Evolutionary conservation across 1,139 yeast genomes (phyloP), one percentile per base, ranked within the genome.

Genomic region (Protomyces lactucae-debilis): DNA sequence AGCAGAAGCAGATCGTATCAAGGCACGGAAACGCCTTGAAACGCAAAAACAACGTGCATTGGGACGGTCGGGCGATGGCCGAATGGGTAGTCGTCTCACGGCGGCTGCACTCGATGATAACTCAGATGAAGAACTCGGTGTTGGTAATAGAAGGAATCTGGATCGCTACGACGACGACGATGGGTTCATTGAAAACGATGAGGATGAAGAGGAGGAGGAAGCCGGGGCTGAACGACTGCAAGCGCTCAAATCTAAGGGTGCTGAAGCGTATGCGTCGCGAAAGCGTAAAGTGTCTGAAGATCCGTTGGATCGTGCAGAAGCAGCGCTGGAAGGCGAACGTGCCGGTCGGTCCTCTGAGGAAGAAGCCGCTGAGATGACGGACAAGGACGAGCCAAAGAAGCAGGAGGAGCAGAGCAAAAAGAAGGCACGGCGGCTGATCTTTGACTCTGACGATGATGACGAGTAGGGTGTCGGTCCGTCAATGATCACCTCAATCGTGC

Each of bases 11-110:
- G 70, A 71, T 68, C 75, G 74, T 57, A 70, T 76, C 48, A 71
- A 74, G 54, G 80, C 80, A n/a, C 73, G 80, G 3, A 72, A 77
- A 48, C 76, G 77, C 70, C 77, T 78, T 12, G 80, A 78, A 61
- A 85, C 70, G 84, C 88, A 76, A 77, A 83, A 73, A 83, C 87
- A 75, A 83, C 86, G 75, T 82, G 85, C 79, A 80, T 92, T 78
- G 86, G 84, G 79, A 78, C 83, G 70, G 83, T 81, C 69, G 74
- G 82, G 83, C 66, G 85, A 82, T 65, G 80, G 68, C 74, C 77
- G 61, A 51, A 45, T 66, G 77, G 76, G 55, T 32, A 68, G 70
- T 3, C 71, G 52, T 9, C 25, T 71, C 64, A 66, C 67, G 23
- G 69, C 68, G 14, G 70, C 59, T 25, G 69, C 61, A 65, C 70